These are phyloP conservation scores for Geotrichum cucujoidarum DNA, from an alignment of 1,139 yeast species.

Conservation along the genomic window DNA sequence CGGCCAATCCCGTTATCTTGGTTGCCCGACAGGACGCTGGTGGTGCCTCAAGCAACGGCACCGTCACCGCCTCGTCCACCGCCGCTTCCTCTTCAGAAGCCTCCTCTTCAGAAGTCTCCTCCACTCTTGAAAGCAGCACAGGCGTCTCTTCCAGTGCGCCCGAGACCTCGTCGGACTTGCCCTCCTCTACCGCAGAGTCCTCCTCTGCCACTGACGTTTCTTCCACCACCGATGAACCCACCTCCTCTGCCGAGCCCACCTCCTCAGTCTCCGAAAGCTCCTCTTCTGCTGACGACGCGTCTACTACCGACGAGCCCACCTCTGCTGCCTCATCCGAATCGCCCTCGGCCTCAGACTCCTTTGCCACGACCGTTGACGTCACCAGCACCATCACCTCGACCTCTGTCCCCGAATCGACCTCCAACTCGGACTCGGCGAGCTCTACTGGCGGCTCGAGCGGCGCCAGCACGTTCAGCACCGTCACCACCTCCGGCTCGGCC, in stretches of 20 bases:
- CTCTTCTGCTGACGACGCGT: background rate
- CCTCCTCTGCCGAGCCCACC: background rate
- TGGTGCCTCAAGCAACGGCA: background rate
- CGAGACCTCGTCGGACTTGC: background rate
- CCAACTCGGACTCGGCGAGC: background rate
- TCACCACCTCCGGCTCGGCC: background rate
- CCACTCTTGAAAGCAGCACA: background rate
- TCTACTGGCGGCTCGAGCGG: background rate
- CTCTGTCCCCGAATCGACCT: background rate
- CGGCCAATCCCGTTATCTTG: background rate
- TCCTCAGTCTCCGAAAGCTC: background rate
- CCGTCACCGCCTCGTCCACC: conserved; percentile 1
- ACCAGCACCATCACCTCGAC: conserved; percentile 7
- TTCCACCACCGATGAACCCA: too few species aligned
- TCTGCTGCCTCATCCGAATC: background rate
- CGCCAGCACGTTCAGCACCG: background rate
- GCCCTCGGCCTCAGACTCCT: background rate
- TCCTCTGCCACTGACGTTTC: too few species aligned
- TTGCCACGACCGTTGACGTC: conserved; percentile 8
- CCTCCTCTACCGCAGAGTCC: background rate
- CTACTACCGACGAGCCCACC: background rate
- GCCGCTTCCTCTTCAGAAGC: background rate
- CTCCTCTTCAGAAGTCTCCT: background rate
- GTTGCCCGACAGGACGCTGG: conserved; percentile 2
- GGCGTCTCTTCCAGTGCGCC: background rate